Evolutionary conservation across 2,329 filamentous ascomycete species (phyloP), one percentile per base, ranked within the genome.

Genomic region (Tolypocladium capitatum): DNA sequence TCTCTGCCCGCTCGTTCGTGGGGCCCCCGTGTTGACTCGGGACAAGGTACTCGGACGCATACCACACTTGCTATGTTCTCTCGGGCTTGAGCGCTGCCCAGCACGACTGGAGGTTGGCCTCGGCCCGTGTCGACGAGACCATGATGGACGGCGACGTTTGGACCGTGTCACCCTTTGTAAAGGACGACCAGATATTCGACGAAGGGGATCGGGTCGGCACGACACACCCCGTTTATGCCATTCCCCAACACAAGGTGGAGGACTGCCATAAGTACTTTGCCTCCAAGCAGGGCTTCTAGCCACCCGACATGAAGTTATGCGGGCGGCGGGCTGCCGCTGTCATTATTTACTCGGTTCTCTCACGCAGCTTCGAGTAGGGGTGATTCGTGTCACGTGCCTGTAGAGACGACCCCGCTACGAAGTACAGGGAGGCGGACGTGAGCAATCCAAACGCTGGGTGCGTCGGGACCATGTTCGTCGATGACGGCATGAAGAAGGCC

Each of bases 51-150:
- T 82, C 89, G 5, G 91, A 97, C 68, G 83, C 84, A 44, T 96
- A 97, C 60, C 91, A 97, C 67, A 88, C 88, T 41, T 92, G 86
- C 68, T 97, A 97, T 68, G 87, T 90, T 30, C 76, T 97, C 20
- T 82, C 84, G 21, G 91, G 91, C 5, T 72, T 97, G 55, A 92
- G 86, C 63, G 84, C 82, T 46, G 83, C 84, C 24, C 87, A 94
- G 67, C 78, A 95, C 63, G 70, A 74, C 57, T 80, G 75, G 76
- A 64, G 68, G 52, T 65, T 78, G 56, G 59, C 53, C 38, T 48
- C 55, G 48, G 54, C 59, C 52, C 64, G 66, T 42, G 50, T 59
- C 45, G 61, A 65, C 31, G 59, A 57, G 43, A 53, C 55, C 48
- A 60, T 61, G 61, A 59, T 56, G 59, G 57, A 60, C 51, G 61